Percentiles rank a stretch among this genome's conserved stretches.
Conservation (phyloP, 148 eudicot genomes). For the Camellia granthamiana region DNA sequence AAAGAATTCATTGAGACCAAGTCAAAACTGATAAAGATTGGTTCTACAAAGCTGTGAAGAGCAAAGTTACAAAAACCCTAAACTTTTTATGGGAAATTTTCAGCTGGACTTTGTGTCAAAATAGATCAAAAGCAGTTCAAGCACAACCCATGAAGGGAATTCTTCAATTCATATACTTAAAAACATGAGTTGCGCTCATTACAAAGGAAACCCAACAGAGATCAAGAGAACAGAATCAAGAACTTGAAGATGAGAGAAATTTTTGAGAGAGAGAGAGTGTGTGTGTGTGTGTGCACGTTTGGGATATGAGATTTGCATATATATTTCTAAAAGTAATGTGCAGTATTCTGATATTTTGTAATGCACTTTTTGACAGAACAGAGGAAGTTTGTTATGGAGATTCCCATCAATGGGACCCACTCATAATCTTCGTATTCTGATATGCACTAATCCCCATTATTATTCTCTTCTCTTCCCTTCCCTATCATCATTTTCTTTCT, state of each 20-base stretch:
- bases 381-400: slow-evolving; percentile 28
- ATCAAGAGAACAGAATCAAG: neutral
- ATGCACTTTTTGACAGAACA: neutral
- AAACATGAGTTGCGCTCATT: neutral
- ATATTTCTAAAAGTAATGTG: neutral
- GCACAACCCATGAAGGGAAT: neutral
- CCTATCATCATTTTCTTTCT: neutral
- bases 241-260: slow-evolving; percentile 2
- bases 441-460: slow-evolving; percentile 12
- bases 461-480: too few relatives aligned
- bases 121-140: neutral
- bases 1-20: neutral
- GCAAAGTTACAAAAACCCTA: neutral
- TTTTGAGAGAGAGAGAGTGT: slow-evolving; percentile 12
- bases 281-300: too few relatives aligned
- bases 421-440: slow-evolving; percentile 19
- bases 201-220: slow-evolving; percentile 1
- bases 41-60: neutral
- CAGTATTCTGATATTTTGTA: neutral
- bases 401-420: slow-evolving; percentile 24
- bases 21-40: neutral
- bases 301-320: neutral
- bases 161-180: neutral
- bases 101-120: neutral
- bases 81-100: neutral